phyloP scores from a whole-genome alignment of 108 stramenopile genomes.

The Discostella pseudostelligera region DNA sequence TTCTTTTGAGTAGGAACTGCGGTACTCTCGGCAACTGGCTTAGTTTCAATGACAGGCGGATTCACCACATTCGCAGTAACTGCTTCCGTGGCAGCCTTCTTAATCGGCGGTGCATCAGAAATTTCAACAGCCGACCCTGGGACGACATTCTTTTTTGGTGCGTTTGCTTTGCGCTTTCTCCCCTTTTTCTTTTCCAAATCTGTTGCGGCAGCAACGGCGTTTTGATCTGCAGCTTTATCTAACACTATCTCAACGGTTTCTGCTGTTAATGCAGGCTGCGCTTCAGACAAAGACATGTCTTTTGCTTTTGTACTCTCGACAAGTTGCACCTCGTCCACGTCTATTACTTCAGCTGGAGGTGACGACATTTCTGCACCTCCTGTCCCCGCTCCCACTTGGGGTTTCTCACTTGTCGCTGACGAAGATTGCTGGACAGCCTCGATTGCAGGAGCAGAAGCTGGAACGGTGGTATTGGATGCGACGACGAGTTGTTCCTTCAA shows the following conservation, averaged over 20 bases:
- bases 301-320: neutral
- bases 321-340: neutral
- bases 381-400: neutral
- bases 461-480: neutral
- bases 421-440: neutral
- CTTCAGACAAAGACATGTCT: neutral
- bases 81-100: conserved; percentile 11
- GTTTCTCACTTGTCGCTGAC: neutral
- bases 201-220: neutral
- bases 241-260: neutral
- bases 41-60: neutral
- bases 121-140: conserved; percentile 1
- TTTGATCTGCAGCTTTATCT: neutral
- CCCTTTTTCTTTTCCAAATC: conserved; percentile 15
- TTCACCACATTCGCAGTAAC: neutral
- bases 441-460: neutral
- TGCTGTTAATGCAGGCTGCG: conserved; percentile 12
- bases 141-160: conserved; percentile 28
- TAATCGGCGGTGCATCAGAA: conserved; percentile 17
- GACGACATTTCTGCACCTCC: neutral
- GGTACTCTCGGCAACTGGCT: neutral
- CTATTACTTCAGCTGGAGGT: neutral
- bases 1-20: neutral
- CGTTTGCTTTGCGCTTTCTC: conserved; percentile 39
- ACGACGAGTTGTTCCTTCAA: conserved; percentile 31